Evolutionary conservation across 805 yeast genomes (phyloP), one percentile per base, ranked within the genome.

Genomic region (Kazachstania viticola): DNA sequence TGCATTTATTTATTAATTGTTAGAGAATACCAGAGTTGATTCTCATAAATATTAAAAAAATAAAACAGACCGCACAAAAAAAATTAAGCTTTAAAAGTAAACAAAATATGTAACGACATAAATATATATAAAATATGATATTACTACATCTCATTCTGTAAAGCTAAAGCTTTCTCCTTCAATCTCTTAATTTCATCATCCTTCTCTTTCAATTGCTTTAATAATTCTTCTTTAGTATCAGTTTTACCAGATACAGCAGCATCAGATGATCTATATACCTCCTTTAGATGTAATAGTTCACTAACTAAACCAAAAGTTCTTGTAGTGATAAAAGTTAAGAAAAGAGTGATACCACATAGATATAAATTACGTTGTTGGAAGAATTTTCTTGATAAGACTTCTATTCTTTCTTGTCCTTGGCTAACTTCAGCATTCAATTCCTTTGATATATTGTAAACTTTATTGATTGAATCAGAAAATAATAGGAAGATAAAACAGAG

Each of bases 321-420:
- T 49, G 79, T 75, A 44, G 87, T 74, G 32, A 84, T 79, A 50
- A 87, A 66, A 2, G 95, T 81, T 49, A 91, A 65, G 56, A 91
- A 91, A 55, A 91, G 69, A 2, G 97, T 85, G 60, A 87, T 84
- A 1, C 99, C 99, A 45, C 95, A 84, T 31, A 91, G 67, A 49
- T 91, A 91, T 78, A 85, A 74, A 65, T 91, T 91, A 63, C 99
- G 75, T 63, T 91, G 98, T 14, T 96, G 84, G 52, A 87, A 87
- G 60, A 91, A 91, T 50, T 85, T 72, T 58, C 95, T 73, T 15
- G 95, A 91, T 57, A 80, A 85, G 34, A 81, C 67, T 50, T 91
- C 97, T 14, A 84, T 62, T 37, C 95, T 68, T 46, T 81, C 88
- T 37, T 57, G 60, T 29, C 59, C 50, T 13, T 18, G 35, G 15